Evolutionary conservation across 305 asterid genomes (phyloP).

Genomic region (Fraxinus greggii): DNA sequence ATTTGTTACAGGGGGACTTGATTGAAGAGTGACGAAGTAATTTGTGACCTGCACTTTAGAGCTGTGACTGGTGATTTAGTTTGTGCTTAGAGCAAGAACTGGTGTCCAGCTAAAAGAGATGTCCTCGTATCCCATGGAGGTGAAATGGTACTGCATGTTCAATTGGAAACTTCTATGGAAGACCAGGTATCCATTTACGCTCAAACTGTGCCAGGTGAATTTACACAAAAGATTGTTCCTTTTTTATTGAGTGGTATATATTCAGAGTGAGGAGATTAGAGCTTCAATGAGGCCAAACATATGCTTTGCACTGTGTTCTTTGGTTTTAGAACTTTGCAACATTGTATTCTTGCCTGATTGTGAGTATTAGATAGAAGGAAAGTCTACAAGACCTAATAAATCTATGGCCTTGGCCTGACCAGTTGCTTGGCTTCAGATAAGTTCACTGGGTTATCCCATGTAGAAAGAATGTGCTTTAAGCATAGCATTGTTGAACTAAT

Average conservation of each 20-base stretch:
- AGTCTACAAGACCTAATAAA: neutral
- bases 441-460: neutral
- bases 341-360: neutral
- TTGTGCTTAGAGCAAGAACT: neutral
- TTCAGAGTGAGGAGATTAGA: neutral
- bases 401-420: neutral
- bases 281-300: neutral
- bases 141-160: neutral
- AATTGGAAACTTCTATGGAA: neutral
- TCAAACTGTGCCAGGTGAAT: neutral
- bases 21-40: neutral
- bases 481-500: neutral
- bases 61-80: neutral
- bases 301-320: neutral
- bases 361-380: neutral
- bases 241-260: neutral
- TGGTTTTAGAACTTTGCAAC: neutral
- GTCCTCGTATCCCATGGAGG: neutral
- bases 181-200: neutral
- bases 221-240: neutral
- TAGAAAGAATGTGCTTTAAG: neutral
- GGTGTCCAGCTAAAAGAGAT: neutral
- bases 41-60: neutral
- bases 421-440: neutral
- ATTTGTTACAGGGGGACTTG: neutral